phyloP scores from a whole-genome alignment of 2,329 filamentous ascomycete species.

The Juglanconis juglandina region DNA sequence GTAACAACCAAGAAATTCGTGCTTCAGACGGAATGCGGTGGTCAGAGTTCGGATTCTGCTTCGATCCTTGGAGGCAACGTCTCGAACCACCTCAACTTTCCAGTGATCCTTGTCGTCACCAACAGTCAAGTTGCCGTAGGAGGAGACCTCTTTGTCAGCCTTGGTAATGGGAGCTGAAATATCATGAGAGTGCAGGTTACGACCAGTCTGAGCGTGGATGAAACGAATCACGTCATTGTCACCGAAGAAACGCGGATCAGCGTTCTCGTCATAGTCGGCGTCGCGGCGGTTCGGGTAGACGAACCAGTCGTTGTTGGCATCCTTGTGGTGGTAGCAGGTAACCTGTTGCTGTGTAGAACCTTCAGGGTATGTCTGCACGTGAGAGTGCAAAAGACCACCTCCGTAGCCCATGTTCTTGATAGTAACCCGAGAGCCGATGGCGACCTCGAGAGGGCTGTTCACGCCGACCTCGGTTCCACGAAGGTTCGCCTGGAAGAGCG shows the following conservation, averaged over 20 bases:
- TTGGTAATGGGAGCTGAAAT: constrained; percentile 88
- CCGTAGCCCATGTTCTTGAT: constrained; percentile 99
- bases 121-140: constrained; percentile 90
- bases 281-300: constrained; percentile 90
- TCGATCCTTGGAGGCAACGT: constrained; percentile 81
- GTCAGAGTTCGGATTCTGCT: constrained; percentile 87
- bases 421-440: constrained; percentile 82
- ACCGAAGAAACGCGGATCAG: constrained; percentile 70
- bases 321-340: constrained; percentile 99
- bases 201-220: constrained; percentile 91
- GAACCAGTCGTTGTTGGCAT: constrained; percentile 99
- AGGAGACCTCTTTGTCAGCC: constrained; percentile 86
- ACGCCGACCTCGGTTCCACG: constrained; percentile 90
- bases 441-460: constrained; percentile 89
- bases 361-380: constrained; percentile 93
- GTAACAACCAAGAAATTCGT: constrained; percentile 82
- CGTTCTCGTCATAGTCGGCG: constrained; percentile 67
- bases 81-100: constrained; percentile 85
- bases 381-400: constrained; percentile 91
- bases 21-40: constrained; percentile 84
- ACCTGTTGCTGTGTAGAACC: constrained; percentile 93
- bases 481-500: constrained; percentile 95
- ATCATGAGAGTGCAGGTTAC: constrained; percentile 93
- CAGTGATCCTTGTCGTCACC: constrained; percentile 98
- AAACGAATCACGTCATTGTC: constrained; percentile 78